Conservation (phyloP, 148 eudicot genomes). For the Cornus kousa region DNA sequence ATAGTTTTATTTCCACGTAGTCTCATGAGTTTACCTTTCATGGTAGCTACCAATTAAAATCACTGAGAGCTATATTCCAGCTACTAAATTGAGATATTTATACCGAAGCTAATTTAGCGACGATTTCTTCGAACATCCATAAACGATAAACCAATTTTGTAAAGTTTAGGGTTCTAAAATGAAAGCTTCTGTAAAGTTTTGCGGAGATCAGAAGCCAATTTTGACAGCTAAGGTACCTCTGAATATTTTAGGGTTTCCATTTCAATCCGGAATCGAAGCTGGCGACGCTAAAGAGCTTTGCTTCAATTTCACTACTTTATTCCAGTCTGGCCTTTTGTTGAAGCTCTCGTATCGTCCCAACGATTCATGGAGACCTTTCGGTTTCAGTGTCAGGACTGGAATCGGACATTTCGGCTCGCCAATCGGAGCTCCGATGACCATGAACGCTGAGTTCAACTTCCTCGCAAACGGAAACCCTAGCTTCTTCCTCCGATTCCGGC, state of each 20-base stretch:
- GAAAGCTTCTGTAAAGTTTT: slow-evolving; percentile 3
- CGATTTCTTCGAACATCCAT: too few relatives aligned
- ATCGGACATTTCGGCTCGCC: neutral
- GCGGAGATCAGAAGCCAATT: slow-evolving; percentile 3
- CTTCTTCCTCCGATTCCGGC: neutral
- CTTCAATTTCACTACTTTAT: neutral
- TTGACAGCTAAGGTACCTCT: slow-evolving; percentile 1
- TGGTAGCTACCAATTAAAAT: too few relatives aligned
- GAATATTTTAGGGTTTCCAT: neutral
- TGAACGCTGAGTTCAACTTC: neutral
- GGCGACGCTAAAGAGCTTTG: neutral
- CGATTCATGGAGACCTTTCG: neutral
- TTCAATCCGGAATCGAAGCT: slow-evolving; percentile 5
- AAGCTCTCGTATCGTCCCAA: slow-evolving; percentile 1
- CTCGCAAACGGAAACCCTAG: neutral
- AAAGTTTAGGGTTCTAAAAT: neutral
- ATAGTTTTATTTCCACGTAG: too few relatives aligned
- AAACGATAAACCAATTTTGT: too few relatives aligned
- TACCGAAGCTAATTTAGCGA: too few relatives aligned
- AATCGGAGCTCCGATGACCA: slow-evolving; percentile 1
- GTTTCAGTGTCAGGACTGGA: neutral
- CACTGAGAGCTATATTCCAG: too few relatives aligned
- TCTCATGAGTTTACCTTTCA: too few relatives aligned
- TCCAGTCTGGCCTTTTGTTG: neutral
- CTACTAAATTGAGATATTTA: too few relatives aligned